Base-by-base conservation (phyloP, 2,329 filamentous ascomycete genomes). In the Boeremia exigua region DNA sequence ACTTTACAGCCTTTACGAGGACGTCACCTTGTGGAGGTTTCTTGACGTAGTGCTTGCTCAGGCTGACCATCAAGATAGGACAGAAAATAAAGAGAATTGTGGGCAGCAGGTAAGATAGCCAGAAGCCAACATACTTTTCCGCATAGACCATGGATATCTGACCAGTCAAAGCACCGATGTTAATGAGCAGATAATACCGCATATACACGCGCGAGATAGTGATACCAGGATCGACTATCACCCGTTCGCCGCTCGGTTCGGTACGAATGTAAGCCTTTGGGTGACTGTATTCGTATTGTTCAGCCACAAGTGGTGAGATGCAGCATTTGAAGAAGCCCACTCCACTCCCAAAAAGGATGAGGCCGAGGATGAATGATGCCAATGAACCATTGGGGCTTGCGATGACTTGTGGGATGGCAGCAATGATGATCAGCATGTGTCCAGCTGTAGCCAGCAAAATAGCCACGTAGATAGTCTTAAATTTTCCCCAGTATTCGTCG, bases 71-170 rank as follows among this genome's bases (percentile, higher is more conserved):
- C 39, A 81, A 72, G 42, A 90, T 77, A 2, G 88, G 88, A 39
- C 84, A 85, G 44, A 84, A 49, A 12, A 83, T 75, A 77, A 89
- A 88, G 61, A 90, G 75, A 29, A 79, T 68, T 0, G 88, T 90
- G 3, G 88, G 88, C 7, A 90, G 79, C 10, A 87, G 75, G 75
- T 82, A 91, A 0, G 88, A 82, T 14, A 90, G 80, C 86, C 86
- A 91, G 78, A 90, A 91, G 6, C 88, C 88, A 43, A 90, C 82
- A 56, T 89, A 90, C 69, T 89, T 88, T 73, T 91, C 89, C 1
- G 87, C 84, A 67, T 89, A 91, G 8, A 88, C 86, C 84, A 89
- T 91, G 59, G 80, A 79, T 29, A 90, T 80, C 68, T 88, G 85
- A 15, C 85, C 84, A 15, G 80, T 58, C 11, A 88, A 74, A 12